A percentile compares a stretch with the other conserved stretches of the same genome.
These are phyloP conservation scores for Nakaseomyces glabratus DNA, from an alignment of 1,139 yeast genomes.

Conservation along the genomic window DNA sequence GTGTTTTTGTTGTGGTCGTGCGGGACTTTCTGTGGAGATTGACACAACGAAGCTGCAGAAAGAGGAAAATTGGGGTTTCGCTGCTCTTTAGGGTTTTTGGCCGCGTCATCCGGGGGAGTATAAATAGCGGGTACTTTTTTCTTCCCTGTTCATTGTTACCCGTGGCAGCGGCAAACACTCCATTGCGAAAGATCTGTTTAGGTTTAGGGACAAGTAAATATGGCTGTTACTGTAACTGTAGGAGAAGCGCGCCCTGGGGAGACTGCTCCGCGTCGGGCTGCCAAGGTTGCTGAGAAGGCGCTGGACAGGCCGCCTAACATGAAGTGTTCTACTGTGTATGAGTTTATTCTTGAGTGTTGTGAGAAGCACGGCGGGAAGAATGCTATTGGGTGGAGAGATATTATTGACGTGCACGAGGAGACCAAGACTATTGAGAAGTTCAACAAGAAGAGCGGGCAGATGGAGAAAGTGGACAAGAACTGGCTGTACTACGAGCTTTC, in stretches of 20 bases:
- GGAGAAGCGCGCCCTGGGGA: no score
- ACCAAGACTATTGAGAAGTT: conserved; percentile 69
- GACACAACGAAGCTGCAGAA: no score
- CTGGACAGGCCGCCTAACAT: conserved; percentile 48
- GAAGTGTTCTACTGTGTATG: conserved; percentile 59
- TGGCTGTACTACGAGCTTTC: conserved; percentile 84
- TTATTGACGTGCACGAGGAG: conserved; percentile 66
- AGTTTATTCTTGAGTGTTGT: conserved; percentile 56
- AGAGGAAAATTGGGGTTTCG: no score
- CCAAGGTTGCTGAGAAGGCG: conserved; percentile 43
- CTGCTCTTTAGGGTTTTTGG: no score
- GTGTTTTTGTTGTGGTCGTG: no score
- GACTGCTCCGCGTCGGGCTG: conserved; percentile 81
- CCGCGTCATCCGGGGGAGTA: no score
- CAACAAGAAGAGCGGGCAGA: conserved; percentile 47
- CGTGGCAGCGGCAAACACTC: no score
- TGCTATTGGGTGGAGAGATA: conserved; percentile 75
- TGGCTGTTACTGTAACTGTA: conserved; percentile 44
- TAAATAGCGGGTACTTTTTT: no score
- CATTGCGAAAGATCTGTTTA: no score
- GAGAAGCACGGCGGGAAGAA: conserved; percentile 44
- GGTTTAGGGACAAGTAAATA: neutral
- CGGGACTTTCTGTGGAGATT: no score
- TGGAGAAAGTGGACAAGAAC: conserved; percentile 54
- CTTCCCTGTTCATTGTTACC: no score